phyloP scores from a whole-genome alignment of 352 stramenopile genomes.

The Pythium sp. region DNA sequence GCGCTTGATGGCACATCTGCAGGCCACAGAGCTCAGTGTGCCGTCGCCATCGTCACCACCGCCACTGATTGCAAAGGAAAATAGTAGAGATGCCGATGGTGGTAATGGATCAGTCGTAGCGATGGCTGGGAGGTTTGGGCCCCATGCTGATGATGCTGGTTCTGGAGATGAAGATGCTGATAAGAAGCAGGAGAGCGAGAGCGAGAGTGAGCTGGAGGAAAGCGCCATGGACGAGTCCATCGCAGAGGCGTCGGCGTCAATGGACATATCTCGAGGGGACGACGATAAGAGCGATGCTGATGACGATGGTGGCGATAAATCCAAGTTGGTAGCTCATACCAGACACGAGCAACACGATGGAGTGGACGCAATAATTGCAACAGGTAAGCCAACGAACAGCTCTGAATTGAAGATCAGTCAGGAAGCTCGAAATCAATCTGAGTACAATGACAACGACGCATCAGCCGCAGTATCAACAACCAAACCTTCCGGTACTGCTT shows the following conservation, averaged over 20 bases:
- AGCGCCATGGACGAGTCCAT: slow-evolving; percentile 42
- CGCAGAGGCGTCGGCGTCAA: slow-evolving; percentile 31
- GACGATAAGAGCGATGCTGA: slow-evolving; percentile 9
- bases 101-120: background rate
- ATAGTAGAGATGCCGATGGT: background rate
- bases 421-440: background rate
- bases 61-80: background rate
- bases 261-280: slow-evolving; percentile 21
- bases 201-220: slow-evolving; percentile 32
- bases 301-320: background rate
- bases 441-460: background rate
- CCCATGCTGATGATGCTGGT: background rate
- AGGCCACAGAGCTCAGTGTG: slow-evolving; percentile 13
- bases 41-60: background rate
- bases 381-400: background rate
- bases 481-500: background rate
- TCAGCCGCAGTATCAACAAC: background rate
- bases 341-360: background rate
- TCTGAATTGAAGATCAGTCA: slow-evolving; percentile 1
- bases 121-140: background rate
- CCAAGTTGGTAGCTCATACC: background rate
- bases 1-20: slow-evolving; percentile 54
- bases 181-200: slow-evolving; percentile 18
- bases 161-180: background rate
- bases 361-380: background rate